A percentile compares a stretch with the other conserved stretches of the same genome.
These are phyloP conservation scores for Quercus lobata DNA, from an alignment of 331 rosid genomes.

Conservation along the genomic window DNA sequence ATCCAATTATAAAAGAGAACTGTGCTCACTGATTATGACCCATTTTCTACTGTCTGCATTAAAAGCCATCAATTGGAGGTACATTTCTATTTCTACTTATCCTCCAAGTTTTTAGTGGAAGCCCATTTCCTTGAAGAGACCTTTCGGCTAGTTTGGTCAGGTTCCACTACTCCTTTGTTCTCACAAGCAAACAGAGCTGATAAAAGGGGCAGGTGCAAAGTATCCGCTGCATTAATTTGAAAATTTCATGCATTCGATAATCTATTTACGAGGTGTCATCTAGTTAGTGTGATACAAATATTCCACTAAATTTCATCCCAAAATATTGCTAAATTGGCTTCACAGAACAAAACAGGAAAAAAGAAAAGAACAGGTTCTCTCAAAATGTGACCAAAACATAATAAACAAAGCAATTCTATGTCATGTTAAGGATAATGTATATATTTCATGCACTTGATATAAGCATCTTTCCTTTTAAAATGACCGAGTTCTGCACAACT, in stretches of 20 bases:
- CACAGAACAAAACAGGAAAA: too few species aligned
- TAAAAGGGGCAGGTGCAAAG: background rate
- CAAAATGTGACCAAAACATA: too few species aligned
- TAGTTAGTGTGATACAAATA: background rate
- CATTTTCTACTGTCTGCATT: constrained; percentile 25
- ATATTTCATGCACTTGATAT: too few species aligned
- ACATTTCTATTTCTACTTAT: background rate
- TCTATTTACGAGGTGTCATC: background rate
- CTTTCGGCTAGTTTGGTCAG: constrained; percentile 7
- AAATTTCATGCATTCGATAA: background rate
- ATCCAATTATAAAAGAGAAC: background rate
- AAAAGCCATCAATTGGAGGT: background rate
- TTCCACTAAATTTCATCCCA: too few species aligned
- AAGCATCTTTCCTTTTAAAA: too few species aligned
- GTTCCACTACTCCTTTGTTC: background rate
- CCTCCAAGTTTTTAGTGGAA: constrained; percentile 9
- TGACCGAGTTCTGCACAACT: too few species aligned
- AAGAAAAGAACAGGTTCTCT: too few species aligned
- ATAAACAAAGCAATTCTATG: too few species aligned
- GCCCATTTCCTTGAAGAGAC: constrained; percentile 18
- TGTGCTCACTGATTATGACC: constrained; percentile 18
- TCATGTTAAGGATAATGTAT: too few species aligned
- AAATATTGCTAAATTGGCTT: too few species aligned
- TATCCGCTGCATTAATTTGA: background rate
- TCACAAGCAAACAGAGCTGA: background rate